These are phyloP conservation scores for Westerdykella aurantiaca DNA, from an alignment of 2,329 filamentous ascomycete species.

Conservation along the genomic window DNA sequence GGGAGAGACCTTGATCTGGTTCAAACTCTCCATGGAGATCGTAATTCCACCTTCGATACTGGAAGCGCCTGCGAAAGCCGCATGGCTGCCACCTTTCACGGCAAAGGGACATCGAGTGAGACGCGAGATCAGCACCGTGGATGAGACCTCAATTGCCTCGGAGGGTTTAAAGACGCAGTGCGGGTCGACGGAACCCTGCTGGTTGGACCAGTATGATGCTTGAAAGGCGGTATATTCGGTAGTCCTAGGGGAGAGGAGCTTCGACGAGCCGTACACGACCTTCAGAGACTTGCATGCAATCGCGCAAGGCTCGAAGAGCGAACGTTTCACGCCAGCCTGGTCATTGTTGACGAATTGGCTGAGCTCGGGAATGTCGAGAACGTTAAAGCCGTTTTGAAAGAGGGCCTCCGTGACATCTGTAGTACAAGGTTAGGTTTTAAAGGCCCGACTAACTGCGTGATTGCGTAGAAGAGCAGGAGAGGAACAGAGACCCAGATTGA, in stretches of 20 bases:
- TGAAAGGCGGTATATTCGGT: slow-evolving; percentile 16
- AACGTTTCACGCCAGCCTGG: too few relatives aligned
- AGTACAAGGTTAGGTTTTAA: too few relatives aligned
- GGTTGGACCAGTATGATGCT: slow-evolving; percentile 19
- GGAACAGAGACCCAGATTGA: too few relatives aligned
- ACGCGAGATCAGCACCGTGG: slow-evolving; percentile 16
- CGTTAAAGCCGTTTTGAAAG: slow-evolving; percentile 13
- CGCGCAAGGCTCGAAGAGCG: too few relatives aligned
- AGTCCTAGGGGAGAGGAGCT: slow-evolving; percentile 10
- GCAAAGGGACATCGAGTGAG: slow-evolving; percentile 35
- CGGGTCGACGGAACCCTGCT: slow-evolving; percentile 20
- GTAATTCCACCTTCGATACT: slow-evolving; percentile 31
- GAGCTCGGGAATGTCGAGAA: slow-evolving; percentile 11
- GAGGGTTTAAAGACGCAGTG: slow-evolving; percentile 26
- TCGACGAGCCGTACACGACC: slow-evolving; percentile 11
- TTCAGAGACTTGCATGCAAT: slow-evolving; percentile 6
- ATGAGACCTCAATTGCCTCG: slow-evolving; percentile 14
- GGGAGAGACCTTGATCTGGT: slow-evolving; percentile 13
- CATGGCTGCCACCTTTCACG: slow-evolving; percentile 34
- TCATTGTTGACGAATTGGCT: slow-evolving; percentile 1
- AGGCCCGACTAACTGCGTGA: too few relatives aligned
- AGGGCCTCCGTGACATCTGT: slow-evolving; percentile 15
- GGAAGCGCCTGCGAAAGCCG: slow-evolving; percentile 22
- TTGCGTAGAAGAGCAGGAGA: too few relatives aligned
- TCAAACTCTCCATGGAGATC: slow-evolving; percentile 21